phyloP scores from a whole-genome alignment of 2,329 filamentous ascomycete species.

The Claviceps quebecensis region DNA sequence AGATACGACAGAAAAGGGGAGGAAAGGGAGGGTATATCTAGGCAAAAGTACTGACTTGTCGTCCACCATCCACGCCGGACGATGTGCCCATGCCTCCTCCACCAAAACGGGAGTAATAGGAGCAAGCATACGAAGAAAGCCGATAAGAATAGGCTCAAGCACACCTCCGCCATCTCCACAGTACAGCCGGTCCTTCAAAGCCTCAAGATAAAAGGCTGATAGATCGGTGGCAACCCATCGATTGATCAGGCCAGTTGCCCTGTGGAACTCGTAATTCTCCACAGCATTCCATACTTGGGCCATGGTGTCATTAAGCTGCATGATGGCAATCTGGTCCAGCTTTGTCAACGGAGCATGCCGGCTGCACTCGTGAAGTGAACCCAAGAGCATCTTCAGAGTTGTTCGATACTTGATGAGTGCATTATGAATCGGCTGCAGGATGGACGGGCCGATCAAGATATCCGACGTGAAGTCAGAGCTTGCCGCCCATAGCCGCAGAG shows the following conservation, averaged over 20 bases:
- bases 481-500: conserved; percentile 79
- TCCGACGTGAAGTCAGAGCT: conserved; percentile 86
- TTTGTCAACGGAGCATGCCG: conserved; percentile 37
- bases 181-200: conserved; percentile 83
- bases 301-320: conserved; percentile 57
- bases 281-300: conserved; percentile 50
- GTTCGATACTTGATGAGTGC: conserved; percentile 75
- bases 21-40: neutral
- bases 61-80: conserved; percentile 48
- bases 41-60: conserved; percentile 22
- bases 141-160: conserved; percentile 52
- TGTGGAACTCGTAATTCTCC: conserved; percentile 67
- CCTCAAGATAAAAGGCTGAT: conserved; percentile 88
- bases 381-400: conserved; percentile 81
- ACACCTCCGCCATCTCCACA: conserved; percentile 57
- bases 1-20: conserved; percentile 5
- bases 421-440: conserved; percentile 63
- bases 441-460: conserved; percentile 64
- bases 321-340: conserved; percentile 61
- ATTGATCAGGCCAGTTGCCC: conserved; percentile 58
- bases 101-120: conserved; percentile 74
- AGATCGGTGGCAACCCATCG: conserved; percentile 71
- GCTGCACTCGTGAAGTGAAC: conserved; percentile 48
- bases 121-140: conserved; percentile 63
- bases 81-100: conserved; percentile 75